Evolutionary conservation across 371 early-diverging fungal species (phyloP).

Genomic region (Rhizopus sp.): DNA sequence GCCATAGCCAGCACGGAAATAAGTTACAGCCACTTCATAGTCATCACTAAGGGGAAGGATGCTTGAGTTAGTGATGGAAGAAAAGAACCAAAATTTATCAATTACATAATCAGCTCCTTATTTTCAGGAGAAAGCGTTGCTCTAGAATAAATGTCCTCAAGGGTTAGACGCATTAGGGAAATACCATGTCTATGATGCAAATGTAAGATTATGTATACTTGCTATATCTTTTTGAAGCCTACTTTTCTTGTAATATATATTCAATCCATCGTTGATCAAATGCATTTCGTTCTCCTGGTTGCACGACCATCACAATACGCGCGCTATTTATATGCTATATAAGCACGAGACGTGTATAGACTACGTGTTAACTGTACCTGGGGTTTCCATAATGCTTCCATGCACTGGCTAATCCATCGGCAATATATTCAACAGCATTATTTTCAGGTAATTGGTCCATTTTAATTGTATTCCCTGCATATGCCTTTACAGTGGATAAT

Average conservation of each 20-base stretch:
- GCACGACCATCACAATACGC: conserved; percentile 86
- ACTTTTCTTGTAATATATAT: conserved; percentile 76
- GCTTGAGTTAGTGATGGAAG: neutral
- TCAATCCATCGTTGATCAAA: conserved; percentile 96
- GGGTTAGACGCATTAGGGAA: conserved; percentile 63
- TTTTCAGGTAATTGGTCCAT: conserved; percentile 72
- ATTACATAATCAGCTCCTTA: conserved; percentile 63
- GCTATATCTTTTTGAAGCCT: conserved; percentile 15
- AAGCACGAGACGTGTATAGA: neutral
- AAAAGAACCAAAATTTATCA: neutral
- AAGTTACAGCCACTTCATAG: conserved; percentile 84
- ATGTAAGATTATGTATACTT: conserved; percentile 1
- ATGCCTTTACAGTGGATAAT: conserved; percentile 55
- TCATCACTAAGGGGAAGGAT: conserved; percentile 54
- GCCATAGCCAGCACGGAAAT: conserved; percentile 92
- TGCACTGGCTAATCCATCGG: conserved; percentile 82
- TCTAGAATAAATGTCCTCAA: conserved; percentile 63
- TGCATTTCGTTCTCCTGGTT: conserved; percentile 91
- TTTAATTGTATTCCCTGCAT: conserved; percentile 44
- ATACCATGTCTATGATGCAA: conserved; percentile 60
- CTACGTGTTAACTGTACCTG: conserved; percentile 43
- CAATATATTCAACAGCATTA: conserved; percentile 67
- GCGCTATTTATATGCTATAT: conserved; percentile 60
- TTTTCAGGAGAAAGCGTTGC: conserved; percentile 59
- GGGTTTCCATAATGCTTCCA: conserved; percentile 76